These are phyloP conservation scores for Clavaria fumosa DNA, from an alignment of 768 basidiomycete species.

Conservation along the genomic window DNA sequence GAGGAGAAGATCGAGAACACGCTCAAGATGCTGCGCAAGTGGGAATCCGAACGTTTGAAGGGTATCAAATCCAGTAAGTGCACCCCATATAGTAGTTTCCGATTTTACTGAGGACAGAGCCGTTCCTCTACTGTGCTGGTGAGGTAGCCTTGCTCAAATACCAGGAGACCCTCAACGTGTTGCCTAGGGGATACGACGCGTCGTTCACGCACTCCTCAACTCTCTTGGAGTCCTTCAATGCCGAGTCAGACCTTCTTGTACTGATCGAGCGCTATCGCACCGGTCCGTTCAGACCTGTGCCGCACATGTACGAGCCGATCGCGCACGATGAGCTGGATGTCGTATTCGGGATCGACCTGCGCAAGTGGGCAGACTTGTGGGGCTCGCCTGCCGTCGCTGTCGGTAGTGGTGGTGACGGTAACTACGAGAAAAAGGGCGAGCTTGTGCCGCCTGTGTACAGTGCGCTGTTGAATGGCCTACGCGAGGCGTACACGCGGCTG, in stretches of 20 bases:
- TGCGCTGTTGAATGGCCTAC: constrained; percentile 47
- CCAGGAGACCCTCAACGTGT: constrained; percentile 59
- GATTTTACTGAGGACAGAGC: constrained; percentile 1
- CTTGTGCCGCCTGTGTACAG: constrained; percentile 59
- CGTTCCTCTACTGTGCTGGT: no score
- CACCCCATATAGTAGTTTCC: background rate
- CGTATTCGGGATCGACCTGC: constrained; percentile 81
- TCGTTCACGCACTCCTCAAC: constrained; percentile 57
- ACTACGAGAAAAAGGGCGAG: constrained; percentile 46
- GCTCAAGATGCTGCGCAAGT: constrained; percentile 63
- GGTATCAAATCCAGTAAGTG: constrained; percentile 67
- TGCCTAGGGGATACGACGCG: constrained; percentile 52
- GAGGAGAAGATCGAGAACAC: constrained; percentile 81
- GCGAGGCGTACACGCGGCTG: constrained; percentile 43
- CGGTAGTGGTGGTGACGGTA: no score
- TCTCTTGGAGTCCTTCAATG: constrained; percentile 71
- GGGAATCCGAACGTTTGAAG: constrained; percentile 72
- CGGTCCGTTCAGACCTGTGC: constrained; percentile 77
- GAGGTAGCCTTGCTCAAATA: constrained; percentile 86
- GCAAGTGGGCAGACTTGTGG: constrained; percentile 71
- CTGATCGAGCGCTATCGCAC: constrained; percentile 89
- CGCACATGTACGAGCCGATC: constrained; percentile 78
- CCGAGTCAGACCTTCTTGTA: constrained; percentile 73
- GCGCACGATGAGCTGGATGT: constrained; percentile 74
- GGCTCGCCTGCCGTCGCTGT: constrained; percentile 38